A percentile compares a stretch with the other conserved stretches of the same genome.
These are phyloP conservation scores for Trichoderma oligosporum DNA, from an alignment of 2,329 filamentous ascomycete species.

Conservation along the genomic window DNA sequence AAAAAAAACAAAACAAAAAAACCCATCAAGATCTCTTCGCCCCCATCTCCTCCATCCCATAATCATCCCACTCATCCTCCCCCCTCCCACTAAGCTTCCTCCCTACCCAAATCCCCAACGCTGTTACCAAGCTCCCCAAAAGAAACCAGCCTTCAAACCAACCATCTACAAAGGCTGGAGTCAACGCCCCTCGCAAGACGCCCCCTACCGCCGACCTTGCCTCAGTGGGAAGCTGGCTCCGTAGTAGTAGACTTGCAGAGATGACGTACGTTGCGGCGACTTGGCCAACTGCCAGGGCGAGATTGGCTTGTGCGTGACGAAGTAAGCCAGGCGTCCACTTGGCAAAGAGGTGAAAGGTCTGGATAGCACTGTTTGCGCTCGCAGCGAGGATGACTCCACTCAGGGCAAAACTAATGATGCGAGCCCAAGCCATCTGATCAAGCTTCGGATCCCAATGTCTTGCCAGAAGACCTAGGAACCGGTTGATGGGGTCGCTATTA, in stretches of 20 bases:
- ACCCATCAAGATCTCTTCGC: conserved; percentile 55
- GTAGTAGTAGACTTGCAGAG: conserved; percentile 68
- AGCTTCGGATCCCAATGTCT: conserved; percentile 81
- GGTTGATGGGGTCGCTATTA: conserved; percentile 77
- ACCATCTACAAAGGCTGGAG: conserved; percentile 60
- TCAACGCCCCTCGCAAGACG: conserved; percentile 72
- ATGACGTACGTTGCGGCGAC: conserved; percentile 84
- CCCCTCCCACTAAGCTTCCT: conserved; percentile 48
- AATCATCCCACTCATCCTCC: conserved; percentile 58
- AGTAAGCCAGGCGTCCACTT: conserved; percentile 70
- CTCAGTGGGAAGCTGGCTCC: conserved; percentile 73
- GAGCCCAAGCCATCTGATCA: conserved; percentile 77
- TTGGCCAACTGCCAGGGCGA: conserved; percentile 75
- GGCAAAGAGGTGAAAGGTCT: conserved; percentile 78
- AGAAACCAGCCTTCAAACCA: conserved; percentile 92
- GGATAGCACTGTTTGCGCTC: conserved; percentile 77
- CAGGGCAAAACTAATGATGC: conserved; percentile 79
- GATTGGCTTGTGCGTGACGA: conserved; percentile 69
- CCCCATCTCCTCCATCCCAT: conserved; percentile 65
- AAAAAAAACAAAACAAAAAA: background rate
- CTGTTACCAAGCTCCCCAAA: conserved; percentile 61
- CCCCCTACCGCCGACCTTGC: conserved; percentile 74
- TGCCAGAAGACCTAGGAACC: conserved; percentile 73
- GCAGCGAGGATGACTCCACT: conserved; percentile 79
- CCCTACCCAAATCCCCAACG: conserved; percentile 68